Base-by-base conservation (phyloP, 768 basidiomycete species). In the Daedaleopsis nitida region DNA sequence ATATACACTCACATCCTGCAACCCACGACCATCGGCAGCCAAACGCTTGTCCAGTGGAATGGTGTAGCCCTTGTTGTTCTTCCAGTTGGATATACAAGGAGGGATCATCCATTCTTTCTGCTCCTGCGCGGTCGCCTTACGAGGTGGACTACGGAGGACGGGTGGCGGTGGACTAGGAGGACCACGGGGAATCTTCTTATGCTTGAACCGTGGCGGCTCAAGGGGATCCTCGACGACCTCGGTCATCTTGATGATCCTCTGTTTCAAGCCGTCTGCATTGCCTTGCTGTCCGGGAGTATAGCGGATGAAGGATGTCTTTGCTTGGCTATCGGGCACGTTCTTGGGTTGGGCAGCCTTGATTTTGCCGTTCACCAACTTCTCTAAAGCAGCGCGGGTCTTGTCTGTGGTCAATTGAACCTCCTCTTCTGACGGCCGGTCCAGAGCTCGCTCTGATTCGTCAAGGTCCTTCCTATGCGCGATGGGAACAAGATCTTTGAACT, bases 21-120 rank as follows among this genome's bases (percentile, higher is more conserved):
- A 81, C 60, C 97, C 97, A 67, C 96, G 85, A n/a, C 96, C 96
- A 74, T 98, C 97, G 4, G 97, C 96, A 42, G 97, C 97, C 55
- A 99, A 80, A 65, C 96, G 92, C 78, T 99, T 98, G 73, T 98
- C 97, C 37, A 98, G 82, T 39, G 97, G 96, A 69, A 98, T 98
- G 1, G 97, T 98, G 74, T 96, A 99, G 83, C 97, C 97, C 77
- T 98, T 99, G 86, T 98, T 98, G 81, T 99, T 99, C 80, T 99
- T 99, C 97, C 97, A 99, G 77, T 99, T 99, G 27, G 94, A 96
- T 62, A 99, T 98, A 74, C 96, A 98, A 17, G 97, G 97, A 17
- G 97, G 97, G 59, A 99, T 98, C 95, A 98, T 97, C 97, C 97
- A 98, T 70, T 98, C 97, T 77, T 98, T 99, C 78, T 98, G 96